These are phyloP conservation scores for Suhomyces anneliseae DNA, from an alignment of 1,139 yeast species.

Conservation along the genomic window DNA sequence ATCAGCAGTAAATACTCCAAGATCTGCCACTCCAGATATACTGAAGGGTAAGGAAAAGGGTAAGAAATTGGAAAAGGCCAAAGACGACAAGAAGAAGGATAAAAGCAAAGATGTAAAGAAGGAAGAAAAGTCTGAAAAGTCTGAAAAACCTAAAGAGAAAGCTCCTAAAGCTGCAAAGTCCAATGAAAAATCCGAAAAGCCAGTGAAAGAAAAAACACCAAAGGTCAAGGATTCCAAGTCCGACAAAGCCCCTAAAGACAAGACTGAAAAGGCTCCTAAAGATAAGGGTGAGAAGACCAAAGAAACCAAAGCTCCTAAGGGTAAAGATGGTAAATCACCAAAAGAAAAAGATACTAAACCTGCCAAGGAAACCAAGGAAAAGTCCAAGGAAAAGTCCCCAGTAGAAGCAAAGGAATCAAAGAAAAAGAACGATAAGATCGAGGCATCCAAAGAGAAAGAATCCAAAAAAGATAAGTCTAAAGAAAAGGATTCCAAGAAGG, in stretches of 20 bases:
- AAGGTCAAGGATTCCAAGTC: background rate
- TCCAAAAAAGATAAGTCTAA: background rate
- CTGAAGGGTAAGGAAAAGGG: background rate
- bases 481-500: background rate
- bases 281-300: background rate
- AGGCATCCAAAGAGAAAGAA: background rate
- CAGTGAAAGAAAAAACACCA: background rate
- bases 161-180: background rate
- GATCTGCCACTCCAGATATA: constrained; percentile 8
- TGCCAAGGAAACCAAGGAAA: too few species aligned
- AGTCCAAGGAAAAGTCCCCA: background rate
- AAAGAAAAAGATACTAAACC: background rate
- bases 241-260: background rate
- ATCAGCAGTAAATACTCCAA: constrained; percentile 3
- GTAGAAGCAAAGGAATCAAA: background rate
- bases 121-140: background rate
- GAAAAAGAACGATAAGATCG: too few species aligned
- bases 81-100: background rate
- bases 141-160: background rate
- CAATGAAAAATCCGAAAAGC: background rate
- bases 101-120: background rate
- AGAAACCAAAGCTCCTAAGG: background rate
- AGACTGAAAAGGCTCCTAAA: background rate
- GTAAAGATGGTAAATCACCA: background rate
- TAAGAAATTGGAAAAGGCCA: background rate